Evolutionary conservation across 179 eudicot species (phyloP), one percentile per base, ranked within the genome.

Genomic region (Corrigiola litoralis): DNA sequence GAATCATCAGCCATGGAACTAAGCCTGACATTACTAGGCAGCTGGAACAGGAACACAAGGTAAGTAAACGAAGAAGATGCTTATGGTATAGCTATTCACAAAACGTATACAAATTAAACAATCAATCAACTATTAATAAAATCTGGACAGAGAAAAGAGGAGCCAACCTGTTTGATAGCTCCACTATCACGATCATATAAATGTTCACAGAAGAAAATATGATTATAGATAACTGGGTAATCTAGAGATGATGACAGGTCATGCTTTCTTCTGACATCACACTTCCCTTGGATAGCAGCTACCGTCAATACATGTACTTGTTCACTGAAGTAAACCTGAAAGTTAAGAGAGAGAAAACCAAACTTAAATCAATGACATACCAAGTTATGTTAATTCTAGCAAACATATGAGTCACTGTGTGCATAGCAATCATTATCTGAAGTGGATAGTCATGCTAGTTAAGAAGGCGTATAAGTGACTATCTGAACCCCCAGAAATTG

Each of bases 251-350:
- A 77, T 64, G 79, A 63, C 58, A 88, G 65, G 34, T 88, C 89
- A 56, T 79, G 77, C 82, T 80, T 88, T 71, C 76, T 86, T 64
- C 74, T 78, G 44, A 95, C 91, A 70, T 88, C 84, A 78, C 99
- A 95, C 66, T 82, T 95, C 52, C 97, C 97, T 76, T 79, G 87
- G 68, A 91, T 69, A 63, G 75, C 72, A 52, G 72, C 72, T 46
- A 84, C 58, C 14, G 80, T 48, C 67, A 95, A 37, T 0, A 65
- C 47, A 69, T 75, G 82, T 40, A 51, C 76, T 62, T 91, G 77
- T 51, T 95, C 99, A 63, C 96, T 91, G 72, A 83, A 91, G 65
- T 88, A 95, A 41, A 95, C 82, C 99, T 91, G 85, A 65, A 80
- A 66, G 59, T 66, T 33, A 51, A 41, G 37, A 14, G 37, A 37